These are phyloP conservation scores for Allomyces arbusculus DNA, from an alignment of 192 early-diverging fungal genomes.

Conservation along the genomic window DNA sequence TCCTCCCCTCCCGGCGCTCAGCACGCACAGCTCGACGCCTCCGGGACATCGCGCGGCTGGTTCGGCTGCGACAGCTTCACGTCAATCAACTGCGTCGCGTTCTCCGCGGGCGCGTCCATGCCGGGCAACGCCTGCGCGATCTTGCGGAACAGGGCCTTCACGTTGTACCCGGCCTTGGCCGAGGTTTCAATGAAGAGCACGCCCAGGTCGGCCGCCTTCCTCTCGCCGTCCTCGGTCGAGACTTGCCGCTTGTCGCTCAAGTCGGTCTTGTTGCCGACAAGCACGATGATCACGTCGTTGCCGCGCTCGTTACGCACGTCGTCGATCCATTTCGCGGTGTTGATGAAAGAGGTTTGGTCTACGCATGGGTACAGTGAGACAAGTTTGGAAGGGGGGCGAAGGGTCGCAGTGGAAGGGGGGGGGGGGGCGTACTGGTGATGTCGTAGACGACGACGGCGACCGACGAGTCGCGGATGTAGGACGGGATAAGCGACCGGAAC, in stretches of 20 bases:
- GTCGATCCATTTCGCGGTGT: constrained; percentile 97
- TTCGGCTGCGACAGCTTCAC: constrained; percentile 25
- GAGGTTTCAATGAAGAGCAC: constrained; percentile 99
- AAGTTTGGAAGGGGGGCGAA: not conserved
- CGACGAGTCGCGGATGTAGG: constrained; percentile 94
- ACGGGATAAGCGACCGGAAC: constrained; percentile 90
- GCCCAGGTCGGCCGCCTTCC: constrained; percentile 86
- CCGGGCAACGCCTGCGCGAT: constrained; percentile 83
- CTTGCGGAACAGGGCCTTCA: constrained; percentile 90
- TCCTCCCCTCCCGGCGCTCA: constrained; percentile 12
- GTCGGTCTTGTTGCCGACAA: constrained; percentile 99
- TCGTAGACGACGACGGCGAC: constrained; percentile 96
- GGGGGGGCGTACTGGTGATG: constrained; percentile 59
- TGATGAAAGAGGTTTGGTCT: constrained; percentile 89
- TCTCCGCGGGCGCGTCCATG: constrained; percentile 46
- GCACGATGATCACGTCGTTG: constrained; percentile 90
- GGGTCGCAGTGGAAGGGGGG: too few relatives aligned
- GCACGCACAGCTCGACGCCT: constrained; percentile 31
- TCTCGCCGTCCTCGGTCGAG: constrained; percentile 90
- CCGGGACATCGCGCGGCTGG: constrained; percentile 11
- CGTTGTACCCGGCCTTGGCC: constrained; percentile 97
- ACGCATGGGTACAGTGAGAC: constrained; percentile 3
- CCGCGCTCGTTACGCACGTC: constrained; percentile 96
- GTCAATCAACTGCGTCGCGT: constrained; percentile 25
- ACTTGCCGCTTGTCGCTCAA: constrained; percentile 87